Base-by-base conservation (phyloP, 768 basidiomycete species). In the Rossbeevera mucosa region DNA sequence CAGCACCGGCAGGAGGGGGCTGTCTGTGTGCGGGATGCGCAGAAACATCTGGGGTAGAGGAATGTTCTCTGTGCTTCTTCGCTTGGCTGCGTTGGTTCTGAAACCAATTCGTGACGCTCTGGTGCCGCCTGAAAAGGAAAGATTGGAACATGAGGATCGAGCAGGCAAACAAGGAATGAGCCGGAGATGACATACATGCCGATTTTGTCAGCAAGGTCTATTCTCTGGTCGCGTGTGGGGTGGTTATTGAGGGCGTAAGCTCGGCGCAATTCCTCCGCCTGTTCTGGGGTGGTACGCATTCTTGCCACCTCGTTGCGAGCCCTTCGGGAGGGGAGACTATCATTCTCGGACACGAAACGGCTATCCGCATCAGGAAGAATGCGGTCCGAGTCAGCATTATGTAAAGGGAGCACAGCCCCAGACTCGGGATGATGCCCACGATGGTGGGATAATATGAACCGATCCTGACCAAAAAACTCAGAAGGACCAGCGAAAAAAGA, bases 41-140 rank as follows among this genome's bases (percentile, higher is more conserved):
- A 42, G 62, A 42, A 2, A 54, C 33, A 38, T 58, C 63, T 0
- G 67, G 51, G 41, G 63, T 61, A 38, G 70, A 64, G 45, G 59
- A 55, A 6, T 55, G 59, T 55, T 86, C 83, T 58, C 75, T 80
- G 59, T 77, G 79, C 71, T 86, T 86, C 74, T 85, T 86, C 28
- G 85, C 81, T 57, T 84, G 77, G 66, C 82, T 88, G 60, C 86
- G 86, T 63, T 91, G 87, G 62, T 89, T 88, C 75, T 90, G 88
- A 67, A 91, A 91, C 89, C 88, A 90, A 64, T 91, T 89, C 2
- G 84, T 88, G 52, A 91, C 82, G 51, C 82, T 86, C 69, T 88
- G 82, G 70, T 85, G 79, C 57, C 80, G 84, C 86, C 88, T 91
- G 56, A 67, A 60, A 38, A 38, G 36, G 36, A 38, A 38, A 38